phyloP scores from a whole-genome alignment of 306 rosid genomes.

The Fragaria nilgerrensis region DNA sequence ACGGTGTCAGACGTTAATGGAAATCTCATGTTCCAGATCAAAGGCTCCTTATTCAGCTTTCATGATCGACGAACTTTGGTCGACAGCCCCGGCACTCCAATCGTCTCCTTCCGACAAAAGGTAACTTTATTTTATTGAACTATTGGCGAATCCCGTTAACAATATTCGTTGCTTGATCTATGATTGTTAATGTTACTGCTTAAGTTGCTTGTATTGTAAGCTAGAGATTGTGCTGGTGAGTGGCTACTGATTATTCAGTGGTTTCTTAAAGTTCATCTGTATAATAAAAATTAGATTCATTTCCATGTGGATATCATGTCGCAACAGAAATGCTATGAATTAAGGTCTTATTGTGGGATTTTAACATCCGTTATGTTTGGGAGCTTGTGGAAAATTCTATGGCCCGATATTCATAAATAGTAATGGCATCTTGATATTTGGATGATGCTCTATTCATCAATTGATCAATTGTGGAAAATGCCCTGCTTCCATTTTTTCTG shows the following conservation, averaged over 20 bases:
- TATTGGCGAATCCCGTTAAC: not conserved
- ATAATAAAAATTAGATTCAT: not conserved
- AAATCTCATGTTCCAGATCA: conserved; percentile 36
- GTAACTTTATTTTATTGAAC: not conserved
- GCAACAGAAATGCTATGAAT: not conserved
- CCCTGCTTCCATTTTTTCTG: not conserved
- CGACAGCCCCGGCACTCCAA: conserved; percentile 32
- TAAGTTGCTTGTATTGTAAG: not conserved
- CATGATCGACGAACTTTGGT: conserved; percentile 34
- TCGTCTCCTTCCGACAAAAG: conserved; percentile 38
- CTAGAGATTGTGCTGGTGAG: not conserved
- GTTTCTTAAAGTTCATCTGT: not conserved
- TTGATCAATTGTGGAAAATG: no score
- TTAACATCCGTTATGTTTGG: not conserved
- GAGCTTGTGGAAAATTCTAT: no score
- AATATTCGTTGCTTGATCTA: not conserved
- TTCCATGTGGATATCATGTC: not conserved
- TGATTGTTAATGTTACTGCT: not conserved
- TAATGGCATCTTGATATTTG: not conserved
- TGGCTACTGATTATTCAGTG: not conserved
- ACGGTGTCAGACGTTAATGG: conserved; percentile 40
- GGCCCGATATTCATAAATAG: no score
- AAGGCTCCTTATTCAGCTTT: conserved; percentile 40
- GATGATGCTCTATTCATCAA: not conserved
- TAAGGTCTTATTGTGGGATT: not conserved